A percentile compares a stretch with the other conserved stretches of the same genome.
phyloP scores from a whole-genome alignment of 148 eudicot species.

The Linanthus parryae region DNA sequence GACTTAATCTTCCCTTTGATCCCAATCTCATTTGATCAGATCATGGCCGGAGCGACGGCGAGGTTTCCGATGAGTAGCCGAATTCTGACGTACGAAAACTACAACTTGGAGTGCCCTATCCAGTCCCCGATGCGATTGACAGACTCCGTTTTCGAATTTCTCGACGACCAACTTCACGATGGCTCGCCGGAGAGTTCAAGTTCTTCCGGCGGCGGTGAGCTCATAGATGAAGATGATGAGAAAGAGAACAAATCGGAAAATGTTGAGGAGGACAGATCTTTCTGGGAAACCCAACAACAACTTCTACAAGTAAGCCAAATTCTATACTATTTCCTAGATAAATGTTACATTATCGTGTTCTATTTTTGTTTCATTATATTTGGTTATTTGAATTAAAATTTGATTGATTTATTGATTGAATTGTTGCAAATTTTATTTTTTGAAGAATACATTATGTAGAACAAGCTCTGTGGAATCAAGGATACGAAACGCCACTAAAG shows the following conservation, averaged over 20 bases:
- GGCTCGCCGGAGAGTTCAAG: conserved; percentile 29
- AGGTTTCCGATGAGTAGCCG: conserved; percentile 25
- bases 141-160: conserved; percentile 50
- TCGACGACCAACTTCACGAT: conserved; percentile 18
- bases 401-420: background rate
- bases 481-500: conserved; percentile 51
- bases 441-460: conserved; percentile 58
- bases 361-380: background rate
- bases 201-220: conserved; percentile 12
- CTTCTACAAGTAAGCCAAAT: conserved; percentile 26
- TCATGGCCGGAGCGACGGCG: conserved; percentile 23
- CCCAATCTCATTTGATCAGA: conserved; percentile 5
- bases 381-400: background rate
- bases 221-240: conserved; percentile 18
- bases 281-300: conserved; percentile 46
- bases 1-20: background rate
- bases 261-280: conserved; percentile 30
- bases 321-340: too few relatives aligned
- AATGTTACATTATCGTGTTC: background rate
- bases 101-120: conserved; percentile 14
- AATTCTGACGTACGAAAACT: conserved; percentile 18
- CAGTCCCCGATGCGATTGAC: conserved; percentile 35
- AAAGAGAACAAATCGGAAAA: conserved; percentile 13
- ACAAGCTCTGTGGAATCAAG: conserved; percentile 47
- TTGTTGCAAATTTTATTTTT: too few relatives aligned